Evolutionary conservation across 805 yeast species (phyloP).

Genomic region (Metschnikowia shivogae): DNA sequence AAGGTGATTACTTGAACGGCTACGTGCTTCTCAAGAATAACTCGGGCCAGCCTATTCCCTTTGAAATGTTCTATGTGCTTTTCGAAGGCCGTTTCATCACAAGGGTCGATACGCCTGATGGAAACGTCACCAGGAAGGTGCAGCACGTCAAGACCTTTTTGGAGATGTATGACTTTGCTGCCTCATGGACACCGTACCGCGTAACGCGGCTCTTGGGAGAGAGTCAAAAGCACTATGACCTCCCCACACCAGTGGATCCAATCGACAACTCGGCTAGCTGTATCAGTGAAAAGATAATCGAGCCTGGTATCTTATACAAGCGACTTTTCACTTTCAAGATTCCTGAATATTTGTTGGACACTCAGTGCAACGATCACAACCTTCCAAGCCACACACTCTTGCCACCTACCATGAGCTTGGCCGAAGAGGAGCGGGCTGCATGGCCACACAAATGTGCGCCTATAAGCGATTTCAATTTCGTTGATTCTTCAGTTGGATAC

Average conservation of each 20-base stretch:
- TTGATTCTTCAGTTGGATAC: conserved; percentile 34
- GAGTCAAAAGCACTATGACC: not conserved
- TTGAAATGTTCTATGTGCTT: conserved; percentile 59
- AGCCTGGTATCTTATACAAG: conserved; percentile 27
- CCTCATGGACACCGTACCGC: conserved; percentile 43
- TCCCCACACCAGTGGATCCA: conserved; percentile 21
- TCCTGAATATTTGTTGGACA: conserved; percentile 34
- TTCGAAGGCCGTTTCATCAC: conserved; percentile 48
- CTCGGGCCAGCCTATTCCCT: conserved; percentile 41
- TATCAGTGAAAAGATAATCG: conserved; percentile 17
- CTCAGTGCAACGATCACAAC: conserved; percentile 33
- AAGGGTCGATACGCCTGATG: conserved; percentile 1
- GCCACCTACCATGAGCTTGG: conserved; percentile 35
- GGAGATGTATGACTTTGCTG: conserved; percentile 43
- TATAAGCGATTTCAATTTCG: conserved; percentile 27
- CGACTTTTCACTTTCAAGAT: conserved; percentile 40
- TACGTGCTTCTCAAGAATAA: conserved; percentile 40
- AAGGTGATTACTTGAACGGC: conserved; percentile 67
- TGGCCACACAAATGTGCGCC: not conserved
- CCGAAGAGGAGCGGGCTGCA: conserved; percentile 15
- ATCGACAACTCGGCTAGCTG: conserved; percentile 23
- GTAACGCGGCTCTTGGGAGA: conserved; percentile 33
- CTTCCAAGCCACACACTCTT: conserved; percentile 29
- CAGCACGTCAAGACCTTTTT: conserved; percentile 28
- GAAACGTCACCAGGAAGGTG: conserved; percentile 12